These are phyloP conservation scores for Bonia amplexicaulis DNA, from an alignment of 176 grass and related monocot species.

Conservation along the genomic window DNA sequence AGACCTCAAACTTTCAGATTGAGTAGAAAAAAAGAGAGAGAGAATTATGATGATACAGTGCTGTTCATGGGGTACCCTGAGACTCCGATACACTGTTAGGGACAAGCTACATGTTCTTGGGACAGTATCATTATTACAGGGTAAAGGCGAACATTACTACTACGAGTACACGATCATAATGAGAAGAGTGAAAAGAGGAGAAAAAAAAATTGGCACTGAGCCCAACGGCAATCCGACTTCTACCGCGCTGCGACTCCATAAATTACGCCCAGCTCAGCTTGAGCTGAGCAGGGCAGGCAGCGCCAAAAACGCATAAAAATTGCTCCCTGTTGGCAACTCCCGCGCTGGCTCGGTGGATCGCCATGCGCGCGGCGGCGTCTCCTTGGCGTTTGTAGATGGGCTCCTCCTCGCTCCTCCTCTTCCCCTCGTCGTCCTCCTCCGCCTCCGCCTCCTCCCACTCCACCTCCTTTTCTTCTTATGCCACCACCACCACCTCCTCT, in stretches of 20 bases:
- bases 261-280: no score
- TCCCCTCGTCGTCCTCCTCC: constrained; percentile 54
- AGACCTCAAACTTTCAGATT: no score
- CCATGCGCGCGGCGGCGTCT: constrained; percentile 64
- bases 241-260: no score
- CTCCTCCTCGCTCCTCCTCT: constrained; percentile 72
- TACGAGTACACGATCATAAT: neutral
- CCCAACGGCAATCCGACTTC: neutral
- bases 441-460: neutral
- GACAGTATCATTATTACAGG: neutral
- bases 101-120: no score
- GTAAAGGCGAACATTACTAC: neutral
- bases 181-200: neutral
- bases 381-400: constrained; percentile 82
- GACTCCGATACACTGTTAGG: no score
- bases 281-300: neutral
- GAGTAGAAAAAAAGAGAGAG: no score
- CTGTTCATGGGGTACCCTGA: no score
- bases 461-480: neutral
- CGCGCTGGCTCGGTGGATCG: neutral
- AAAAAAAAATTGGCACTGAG: neutral
- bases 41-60: no score
- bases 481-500: constrained; percentile 26
- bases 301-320: constrained; percentile 25
- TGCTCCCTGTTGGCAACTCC: neutral